A percentile compares a stretch with the other conserved stretches of the same genome.
Conservation (phyloP, 306 rosid genomes). For the Lotus japonicus region DNA sequence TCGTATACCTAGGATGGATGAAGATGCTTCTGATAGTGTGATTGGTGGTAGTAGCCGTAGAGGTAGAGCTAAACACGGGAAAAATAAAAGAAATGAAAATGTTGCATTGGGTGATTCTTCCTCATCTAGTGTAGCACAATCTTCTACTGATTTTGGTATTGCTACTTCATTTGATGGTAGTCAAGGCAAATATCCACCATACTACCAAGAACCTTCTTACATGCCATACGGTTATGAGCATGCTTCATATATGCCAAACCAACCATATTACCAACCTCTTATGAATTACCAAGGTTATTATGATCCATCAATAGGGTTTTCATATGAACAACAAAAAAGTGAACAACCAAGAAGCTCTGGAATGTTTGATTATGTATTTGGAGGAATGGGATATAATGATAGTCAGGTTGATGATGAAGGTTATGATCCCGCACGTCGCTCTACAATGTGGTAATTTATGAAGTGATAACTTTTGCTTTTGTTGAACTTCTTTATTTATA, state of each 20-base stretch:
- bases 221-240: background rate
- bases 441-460: background rate
- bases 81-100: background rate
- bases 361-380: no score
- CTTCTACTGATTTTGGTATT: background rate
- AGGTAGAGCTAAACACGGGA: background rate
- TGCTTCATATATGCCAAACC: background rate
- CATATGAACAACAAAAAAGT: background rate
- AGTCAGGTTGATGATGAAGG: background rate
- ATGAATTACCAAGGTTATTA: background rate
- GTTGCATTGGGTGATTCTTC: no score
- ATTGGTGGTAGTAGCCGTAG: no score
- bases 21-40: background rate
- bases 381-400: background rate
- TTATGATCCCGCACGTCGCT: background rate
- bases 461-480: no score
- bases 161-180: background rate
- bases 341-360: background rate
- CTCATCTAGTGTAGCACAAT: no score
- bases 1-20: background rate
- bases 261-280: background rate
- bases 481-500: no score
- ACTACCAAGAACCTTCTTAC: background rate
- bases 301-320: no score
- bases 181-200: background rate